Conservation (phyloP, 1,284 basidiomycete genomes). For the Tilletia indica region DNA sequence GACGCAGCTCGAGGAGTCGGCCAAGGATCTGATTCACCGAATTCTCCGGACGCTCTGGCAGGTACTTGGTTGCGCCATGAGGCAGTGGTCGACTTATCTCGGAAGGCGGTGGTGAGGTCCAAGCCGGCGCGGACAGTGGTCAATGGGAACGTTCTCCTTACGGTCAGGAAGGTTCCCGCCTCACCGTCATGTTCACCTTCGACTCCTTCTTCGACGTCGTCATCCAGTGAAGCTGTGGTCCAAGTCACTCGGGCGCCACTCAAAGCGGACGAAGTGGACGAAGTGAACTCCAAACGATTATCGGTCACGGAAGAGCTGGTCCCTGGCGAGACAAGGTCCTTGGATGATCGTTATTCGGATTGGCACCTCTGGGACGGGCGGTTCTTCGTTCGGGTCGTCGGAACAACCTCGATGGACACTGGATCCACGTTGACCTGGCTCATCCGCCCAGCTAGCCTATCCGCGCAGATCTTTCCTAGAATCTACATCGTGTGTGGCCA, state of each 20-base stretch:
- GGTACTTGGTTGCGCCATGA: too few species aligned
- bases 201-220: background rate
- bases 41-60: too few species aligned
- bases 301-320: background rate
- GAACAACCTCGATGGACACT: background rate
- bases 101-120: too few species aligned
- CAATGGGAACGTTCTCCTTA: too few species aligned
- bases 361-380: slow-evolving; percentile 13
- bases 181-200: background rate
- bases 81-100: too few species aligned
- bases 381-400: background rate
- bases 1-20: too few species aligned
- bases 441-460: background rate
- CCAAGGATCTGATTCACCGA: too few species aligned
- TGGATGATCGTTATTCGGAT: background rate
- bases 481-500: too few species aligned
- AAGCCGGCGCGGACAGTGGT: too few species aligned
- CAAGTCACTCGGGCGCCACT: background rate
- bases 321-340: background rate
- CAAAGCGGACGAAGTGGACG: background rate
- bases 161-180: background rate
- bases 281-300: background rate
- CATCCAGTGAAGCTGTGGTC: background rate
- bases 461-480: too few species aligned
- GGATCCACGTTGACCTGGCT: background rate